These are phyloP conservation scores for Emmonsiellopsis sp. DNA, from an alignment of 2,329 filamentous ascomycete genomes.

Conservation along the genomic window DNA sequence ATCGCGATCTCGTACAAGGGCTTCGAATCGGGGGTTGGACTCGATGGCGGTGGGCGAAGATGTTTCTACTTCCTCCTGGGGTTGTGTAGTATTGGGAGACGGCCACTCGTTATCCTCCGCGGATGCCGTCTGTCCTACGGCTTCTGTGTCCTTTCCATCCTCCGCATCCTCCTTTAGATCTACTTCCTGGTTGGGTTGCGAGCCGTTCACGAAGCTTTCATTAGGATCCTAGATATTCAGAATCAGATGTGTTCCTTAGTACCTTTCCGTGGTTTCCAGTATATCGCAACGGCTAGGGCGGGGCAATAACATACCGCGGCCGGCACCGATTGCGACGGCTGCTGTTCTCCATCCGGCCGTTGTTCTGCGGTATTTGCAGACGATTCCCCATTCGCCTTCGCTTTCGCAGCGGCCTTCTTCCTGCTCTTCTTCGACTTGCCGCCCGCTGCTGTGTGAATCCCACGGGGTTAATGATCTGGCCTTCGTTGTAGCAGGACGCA, in stretches of 20 bases:
- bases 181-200: background rate
- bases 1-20: conserved; percentile 72
- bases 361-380: conserved; percentile 12
- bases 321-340: background rate
- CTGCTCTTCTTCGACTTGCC: conserved; percentile 49
- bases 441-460: conserved; percentile 24
- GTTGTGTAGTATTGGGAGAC: background rate
- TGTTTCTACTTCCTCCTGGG: conserved; percentile 1
- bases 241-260: background rate
- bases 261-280: background rate
- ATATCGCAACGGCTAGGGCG: background rate
- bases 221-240: conserved; percentile 2
- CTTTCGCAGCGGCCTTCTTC: conserved; percentile 46
- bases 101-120: conserved; percentile 29
- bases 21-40: conserved; percentile 52
- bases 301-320: background rate
- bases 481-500: background rate
- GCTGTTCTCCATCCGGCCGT: conserved; percentile 8
- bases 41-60: conserved; percentile 12
- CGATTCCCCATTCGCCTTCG: conserved; percentile 28
- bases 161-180: conserved; percentile 22
- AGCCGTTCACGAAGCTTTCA: conserved; percentile 1
- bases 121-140: conserved; percentile 14
- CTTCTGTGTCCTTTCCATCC: conserved; percentile 28
- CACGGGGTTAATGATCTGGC: background rate